Conservation (phyloP, 2,329 filamentous ascomycete genomes). For the Rhinocladiella similis region DNA sequence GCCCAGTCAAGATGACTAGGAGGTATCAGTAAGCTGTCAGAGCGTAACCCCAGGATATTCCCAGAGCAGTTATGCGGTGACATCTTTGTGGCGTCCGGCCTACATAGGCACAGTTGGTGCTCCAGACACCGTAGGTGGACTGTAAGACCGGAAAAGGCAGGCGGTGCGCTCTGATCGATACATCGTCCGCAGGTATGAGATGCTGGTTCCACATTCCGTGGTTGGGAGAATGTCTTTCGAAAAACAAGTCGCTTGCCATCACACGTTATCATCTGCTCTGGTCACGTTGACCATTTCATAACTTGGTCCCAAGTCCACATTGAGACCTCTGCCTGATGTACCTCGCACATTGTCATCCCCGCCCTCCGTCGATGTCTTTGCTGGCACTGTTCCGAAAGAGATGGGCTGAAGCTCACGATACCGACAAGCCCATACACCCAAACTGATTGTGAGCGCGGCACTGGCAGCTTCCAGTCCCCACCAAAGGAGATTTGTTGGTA, state of each 20-base stretch:
- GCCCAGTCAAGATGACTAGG: too few species aligned
- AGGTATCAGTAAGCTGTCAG: too few species aligned
- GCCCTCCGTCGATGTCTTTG: conserved; percentile 16
- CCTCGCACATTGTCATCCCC: conserved; percentile 41
- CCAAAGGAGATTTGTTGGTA: conserved; percentile 83
- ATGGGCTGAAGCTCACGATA: conserved; percentile 89
- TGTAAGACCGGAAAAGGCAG: too few species aligned
- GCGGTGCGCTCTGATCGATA: too few species aligned
- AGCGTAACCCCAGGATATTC: too few species aligned
- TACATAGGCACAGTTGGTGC: too few species aligned
- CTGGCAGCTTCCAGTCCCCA: conserved; percentile 70
- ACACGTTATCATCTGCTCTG: conserved; percentile 30
- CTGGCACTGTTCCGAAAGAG: conserved; percentile 66
- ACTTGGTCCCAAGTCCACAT: conserved; percentile 37
- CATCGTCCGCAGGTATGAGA: background rate
- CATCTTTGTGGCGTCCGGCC: too few species aligned
- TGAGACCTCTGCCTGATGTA: conserved; percentile 29
- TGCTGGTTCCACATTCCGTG: background rate
- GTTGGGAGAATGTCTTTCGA: background rate
- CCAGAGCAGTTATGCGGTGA: too few species aligned
- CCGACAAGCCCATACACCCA: conserved; percentile 88
- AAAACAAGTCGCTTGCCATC: background rate
- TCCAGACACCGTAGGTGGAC: too few species aligned
- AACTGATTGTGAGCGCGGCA: conserved; percentile 62
- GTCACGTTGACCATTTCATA: conserved; percentile 67